Percentiles rank a stretch among this genome's conserved stretches.
These are phyloP conservation scores for Talaromyces piceae DNA, from an alignment of 2,329 filamentous ascomycete genomes.

Conservation along the genomic window DNA sequence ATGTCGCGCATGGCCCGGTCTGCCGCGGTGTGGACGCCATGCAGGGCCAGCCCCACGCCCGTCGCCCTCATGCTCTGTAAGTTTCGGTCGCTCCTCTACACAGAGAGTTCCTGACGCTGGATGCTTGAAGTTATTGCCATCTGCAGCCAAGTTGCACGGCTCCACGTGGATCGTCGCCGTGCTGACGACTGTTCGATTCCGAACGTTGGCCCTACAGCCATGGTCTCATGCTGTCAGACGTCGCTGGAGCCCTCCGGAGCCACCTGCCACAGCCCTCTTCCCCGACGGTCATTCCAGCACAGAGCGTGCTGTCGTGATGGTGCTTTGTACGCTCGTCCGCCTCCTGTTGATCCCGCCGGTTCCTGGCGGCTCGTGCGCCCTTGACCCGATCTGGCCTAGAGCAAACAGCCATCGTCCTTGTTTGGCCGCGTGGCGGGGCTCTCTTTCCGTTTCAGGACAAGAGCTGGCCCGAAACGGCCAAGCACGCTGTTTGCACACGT, in stretches of 20 bases:
- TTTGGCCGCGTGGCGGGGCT: not conserved
- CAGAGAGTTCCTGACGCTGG: too few relatives aligned
- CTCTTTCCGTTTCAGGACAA: not conserved
- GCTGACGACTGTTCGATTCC: too few relatives aligned
- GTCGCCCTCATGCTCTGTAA: not conserved
- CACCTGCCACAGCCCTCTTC: not conserved
- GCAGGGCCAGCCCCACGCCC: not conserved
- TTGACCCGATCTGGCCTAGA: not conserved
- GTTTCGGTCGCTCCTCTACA: too few relatives aligned
- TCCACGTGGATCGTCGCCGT: too few relatives aligned
- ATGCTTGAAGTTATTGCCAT: too few relatives aligned
- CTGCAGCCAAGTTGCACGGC: too few relatives aligned
- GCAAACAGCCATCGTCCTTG: not conserved
- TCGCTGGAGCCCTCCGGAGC: too few relatives aligned
- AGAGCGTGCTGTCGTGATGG: too few relatives aligned
- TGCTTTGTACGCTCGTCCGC: too few relatives aligned
- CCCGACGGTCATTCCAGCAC: constrained; percentile 14
- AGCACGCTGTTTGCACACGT: not conserved
- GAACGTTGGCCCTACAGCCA: too few relatives aligned
- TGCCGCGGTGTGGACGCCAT: not conserved
- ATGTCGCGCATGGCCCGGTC: not conserved
- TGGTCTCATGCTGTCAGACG: too few relatives aligned
- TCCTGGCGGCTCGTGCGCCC: not conserved
- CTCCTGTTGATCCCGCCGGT: not conserved
- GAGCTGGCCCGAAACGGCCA: not conserved